phyloP scores from a whole-genome alignment of 441 rosid species.

The Francoa sonchifolia region DNA sequence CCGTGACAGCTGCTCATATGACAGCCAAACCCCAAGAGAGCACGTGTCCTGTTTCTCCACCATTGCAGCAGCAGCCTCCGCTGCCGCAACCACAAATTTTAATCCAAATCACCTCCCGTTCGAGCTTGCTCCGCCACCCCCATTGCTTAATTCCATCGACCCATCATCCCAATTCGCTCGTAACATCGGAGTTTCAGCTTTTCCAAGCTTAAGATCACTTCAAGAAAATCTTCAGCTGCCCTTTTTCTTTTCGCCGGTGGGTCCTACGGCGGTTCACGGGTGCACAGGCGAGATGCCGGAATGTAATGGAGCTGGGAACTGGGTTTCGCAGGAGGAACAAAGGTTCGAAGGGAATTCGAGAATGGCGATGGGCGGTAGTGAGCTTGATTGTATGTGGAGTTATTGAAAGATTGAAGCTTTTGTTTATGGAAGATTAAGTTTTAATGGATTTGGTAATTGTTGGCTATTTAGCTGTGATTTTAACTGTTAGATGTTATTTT shows the following conservation, averaged over 20 bases:
- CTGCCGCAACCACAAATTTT: conserved; percentile 16
- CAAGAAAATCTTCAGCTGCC: conserved; percentile 62
- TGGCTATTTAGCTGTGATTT: too few relatives aligned
- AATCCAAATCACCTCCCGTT: conserved; percentile 15
- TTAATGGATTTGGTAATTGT: too few relatives aligned
- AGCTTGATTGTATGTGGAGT: conserved; percentile 73
- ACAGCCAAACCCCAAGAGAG: conserved; percentile 39
- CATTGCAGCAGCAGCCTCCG: conserved; percentile 33
- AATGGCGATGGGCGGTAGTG: conserved; percentile 28
- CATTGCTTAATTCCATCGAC: conserved; percentile 15
- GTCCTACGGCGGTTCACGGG: conserved; percentile 13
- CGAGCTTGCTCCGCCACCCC: conserved; percentile 6
- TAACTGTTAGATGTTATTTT: too few relatives aligned
- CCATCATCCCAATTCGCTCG: conserved; percentile 19
- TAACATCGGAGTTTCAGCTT: conserved; percentile 25
- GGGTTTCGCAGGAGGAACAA: conserved; percentile 28
- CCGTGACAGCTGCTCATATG: conserved; percentile 44
- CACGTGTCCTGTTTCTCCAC: conserved; percentile 99
- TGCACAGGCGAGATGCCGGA: conserved; percentile 2
- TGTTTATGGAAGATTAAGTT: too few relatives aligned
- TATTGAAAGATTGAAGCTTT: too few relatives aligned
- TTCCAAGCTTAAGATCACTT: conserved; percentile 56
- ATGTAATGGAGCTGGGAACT: conserved; percentile 13
- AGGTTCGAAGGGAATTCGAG: conserved; percentile 20
- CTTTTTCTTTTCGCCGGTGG: conserved; percentile 23